phyloP scores from a whole-genome alignment of 805 yeast species.

The Sugiyamaella americana region DNA sequence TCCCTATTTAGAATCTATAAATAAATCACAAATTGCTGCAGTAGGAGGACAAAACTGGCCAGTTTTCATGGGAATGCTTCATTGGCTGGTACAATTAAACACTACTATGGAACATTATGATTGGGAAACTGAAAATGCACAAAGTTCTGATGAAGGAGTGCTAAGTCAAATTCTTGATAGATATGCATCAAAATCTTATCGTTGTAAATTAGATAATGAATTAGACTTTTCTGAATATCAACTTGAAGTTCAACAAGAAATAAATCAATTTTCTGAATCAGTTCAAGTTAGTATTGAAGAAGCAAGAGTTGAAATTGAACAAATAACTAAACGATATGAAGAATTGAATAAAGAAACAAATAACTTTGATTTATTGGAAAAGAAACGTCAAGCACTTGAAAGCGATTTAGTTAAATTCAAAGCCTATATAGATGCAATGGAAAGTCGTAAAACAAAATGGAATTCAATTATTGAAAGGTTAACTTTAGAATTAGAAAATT shows the following conservation, averaged over 20 bases:
- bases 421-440: slow-evolving; percentile 64
- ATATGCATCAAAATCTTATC: slow-evolving; percentile 63
- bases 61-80: slow-evolving; percentile 68
- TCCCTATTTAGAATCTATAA: slow-evolving; percentile 75
- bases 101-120: slow-evolving; percentile 39
- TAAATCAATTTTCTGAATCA: slow-evolving; percentile 45
- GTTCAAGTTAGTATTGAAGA: slow-evolving; percentile 43
- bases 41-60: slow-evolving; percentile 89
- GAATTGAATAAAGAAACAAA: slow-evolving; percentile 41
- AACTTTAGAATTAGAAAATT: slow-evolving; percentile 44
- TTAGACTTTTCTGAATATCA: slow-evolving; percentile 55
- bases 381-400: slow-evolving; percentile 57
- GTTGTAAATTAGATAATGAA: slow-evolving; percentile 55
- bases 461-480: slow-evolving; percentile 50
- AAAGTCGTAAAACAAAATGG: slow-evolving; percentile 63
- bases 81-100: slow-evolving; percentile 68
- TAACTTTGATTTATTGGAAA: slow-evolving; percentile 45
- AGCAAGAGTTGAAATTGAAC: slow-evolving; percentile 38
- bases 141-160: slow-evolving; percentile 37
- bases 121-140: slow-evolving; percentile 30
- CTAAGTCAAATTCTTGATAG: slow-evolving; percentile 49
- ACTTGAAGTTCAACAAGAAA: slow-evolving; percentile 51
- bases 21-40: slow-evolving; percentile 80
- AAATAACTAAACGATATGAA: slow-evolving; percentile 37
- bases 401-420: slow-evolving; percentile 64